Evolutionary conservation across 352 stramenopile genomes (phyloP), one percentile per base, ranked within the genome.

Genomic region (Globisporangium orthogonon): DNA sequence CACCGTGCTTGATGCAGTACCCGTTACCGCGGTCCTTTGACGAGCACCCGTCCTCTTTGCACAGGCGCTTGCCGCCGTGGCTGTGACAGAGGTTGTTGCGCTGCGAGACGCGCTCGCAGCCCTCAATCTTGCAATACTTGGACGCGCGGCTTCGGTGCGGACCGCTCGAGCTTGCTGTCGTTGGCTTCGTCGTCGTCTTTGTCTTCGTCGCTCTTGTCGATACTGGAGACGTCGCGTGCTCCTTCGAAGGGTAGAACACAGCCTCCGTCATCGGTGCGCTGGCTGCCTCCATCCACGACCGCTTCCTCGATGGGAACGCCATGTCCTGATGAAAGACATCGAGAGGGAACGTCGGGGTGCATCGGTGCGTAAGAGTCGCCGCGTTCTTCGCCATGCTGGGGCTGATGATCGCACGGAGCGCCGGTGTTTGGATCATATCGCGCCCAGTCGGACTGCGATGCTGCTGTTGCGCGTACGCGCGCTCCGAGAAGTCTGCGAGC

Each of bases 51-150:
- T 85, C 68, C 52, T 91, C 80, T 56, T 91, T 89, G 58, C 83
- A 93, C n/a, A 89, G 68, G 7, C 83, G 80, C 59, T 91, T 93
- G 56, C 83, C 83, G 40, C 83, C 83, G 62, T 93, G 83, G 58
- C 78, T 86, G 67, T 93, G 80, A 52, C 83, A 92, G 31, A 90
- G 59, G 54, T 89, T 89, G 74, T 92, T 92, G 51, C 83, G 79
- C 66, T 92, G 83, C 14, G 80, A 91, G 31, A 90, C 83, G 28
- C 83, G 83, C 62, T 89, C 71, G 48, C 83, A 92, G 39, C 73
- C 78, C 17, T 92, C 83, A 14, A 92, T 80, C 71, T 85, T 90
- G 71, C 83, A 92, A 65, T 89, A 92, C 67, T 92, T 92, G 58
- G 80, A 92, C n/a, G 81, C 76, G n/a, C 83, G 76, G 61, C 73